Base-by-base conservation (phyloP, 78 protist genomes). In the Tieghemostelium lacteum region DNA sequence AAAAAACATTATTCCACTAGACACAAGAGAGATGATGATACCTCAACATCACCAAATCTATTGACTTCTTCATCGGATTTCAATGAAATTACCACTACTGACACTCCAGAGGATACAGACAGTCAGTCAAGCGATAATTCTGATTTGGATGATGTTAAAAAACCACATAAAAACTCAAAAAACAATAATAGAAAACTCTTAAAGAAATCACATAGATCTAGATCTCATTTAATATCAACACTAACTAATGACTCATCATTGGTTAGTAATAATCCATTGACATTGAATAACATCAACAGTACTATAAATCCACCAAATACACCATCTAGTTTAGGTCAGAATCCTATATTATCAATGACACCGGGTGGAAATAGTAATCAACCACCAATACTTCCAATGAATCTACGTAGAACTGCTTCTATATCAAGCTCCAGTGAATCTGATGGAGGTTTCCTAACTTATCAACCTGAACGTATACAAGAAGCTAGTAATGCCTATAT, bases 401-500 rank as follows among this genome's bases (percentile, higher is more conserved):
- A n/a, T n/a, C 20, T 40, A 50, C 55, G 29, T 71, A 14, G 42
- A 57, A 22, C 63, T 3, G 26, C 14, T 10, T 67, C 88, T 16
- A 39, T 66, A 36, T 50, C 88, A 39, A 62, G 75, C n/a, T 78
- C 88, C 24, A 71, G 75, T 22, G 74, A 73, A 22, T 83, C 91
- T 1, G 91, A 69, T 66, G 72, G 60, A 17, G 74, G 37, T 24
- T 17, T 66, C 1, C 28, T 83, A 5, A 16, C 66, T 17, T 83
- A 78, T 55, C 75, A 58, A 70, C 78, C 71, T 7, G 91, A 83
- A 28, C 42, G 52, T 7, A 66, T 64, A 5, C 69, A 61, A 34
- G 93, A 71, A n/a, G 19, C 87, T 0, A 73, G 10, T 19, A 52
- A n/a, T 33, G 69, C 93, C 10, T 92, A 85, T 17, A 67, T 92